Evolutionary conservation across 305 asterid species (phyloP), one percentile per base, ranked within the genome.

Genomic region (Fraxinus ornus): DNA sequence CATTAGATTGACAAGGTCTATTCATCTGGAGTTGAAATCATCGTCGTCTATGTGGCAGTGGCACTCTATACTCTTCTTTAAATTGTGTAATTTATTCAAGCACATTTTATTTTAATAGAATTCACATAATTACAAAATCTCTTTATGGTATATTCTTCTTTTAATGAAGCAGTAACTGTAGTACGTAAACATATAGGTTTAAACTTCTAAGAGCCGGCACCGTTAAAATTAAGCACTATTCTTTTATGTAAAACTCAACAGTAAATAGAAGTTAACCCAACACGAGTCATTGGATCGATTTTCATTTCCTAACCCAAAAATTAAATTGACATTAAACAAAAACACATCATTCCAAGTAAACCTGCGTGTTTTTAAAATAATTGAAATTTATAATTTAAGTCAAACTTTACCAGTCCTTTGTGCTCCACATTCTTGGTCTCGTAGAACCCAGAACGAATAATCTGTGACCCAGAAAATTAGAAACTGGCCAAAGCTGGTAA

Each of bases 391-490:
- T 66, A 66, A 8, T 24, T 64, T 3, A 64, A 66, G 7, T 26
- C 7, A 24, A 24, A 78, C 47, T 83, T 81, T 84, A 95, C 99
- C 97, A 30, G 77, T 85, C 99, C 98, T 86, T 96, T 96, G 85
- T 94, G 99, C 91, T 94, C 97, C 80, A 96, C 97, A 26, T 72
- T 85, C 91, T 96, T 96, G 35, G 91, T 89, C 90, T 89, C 81
- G 81, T 92, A 83, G 84, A 95, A 95, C 66, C 93, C 98, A 74
- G 84, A 49, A 2, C 98, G 98, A 80, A 95, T 94, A 81, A 95
- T 74, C 98, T 95, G 91, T 33, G 75, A 83, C 57, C 74, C 86
- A 83, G 84, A 68, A 30, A n/a, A 39, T 73, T 35, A 17, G 19
- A 79, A 47, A 80, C 26, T 15, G 33, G 73, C 52, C 24, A 4